Evolutionary conservation across 169 alveolate genomes (phyloP), one percentile per base, ranked within the genome.

Genomic region (Plasmodium vivax): DNA sequence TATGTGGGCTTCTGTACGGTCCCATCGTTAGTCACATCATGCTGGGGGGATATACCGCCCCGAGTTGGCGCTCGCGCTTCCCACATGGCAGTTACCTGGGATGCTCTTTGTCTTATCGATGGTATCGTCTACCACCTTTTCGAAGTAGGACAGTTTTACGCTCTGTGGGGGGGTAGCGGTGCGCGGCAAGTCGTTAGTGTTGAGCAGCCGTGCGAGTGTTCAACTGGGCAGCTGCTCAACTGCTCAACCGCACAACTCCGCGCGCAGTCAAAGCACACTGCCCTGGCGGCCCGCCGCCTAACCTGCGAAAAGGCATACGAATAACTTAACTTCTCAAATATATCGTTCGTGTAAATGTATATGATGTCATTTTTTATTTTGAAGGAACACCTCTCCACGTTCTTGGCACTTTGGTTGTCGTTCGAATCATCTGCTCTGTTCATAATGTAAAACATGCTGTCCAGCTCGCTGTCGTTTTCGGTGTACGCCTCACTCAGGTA

Each of bases 271-370:
- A 30, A 56, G 16, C 9, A 27, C 6, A 23, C 5, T 16, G 23
- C 14, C 82, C n/a, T 47, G 19, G 19, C 6, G 36, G 34, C 34
- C 16, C 30, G 43, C 14, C 30, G 16, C 12, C 75, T 71, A 56
- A 95, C 97, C 94, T 97, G 98, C 4, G 98, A 96, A 36, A 96
- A 94, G n/a, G 98, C 98, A 73, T 97, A 97, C 51, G 97, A 95
- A 90, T 96, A 96, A 47, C 97, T 97, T 73, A 97, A 77, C 68
- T 94, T 84, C 83, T 97, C 98, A 80, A 96, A 93, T 9, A 95
- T 74, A 34, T 94, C 91, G 16, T 95, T 95, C 2, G 98, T 93
- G 71, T 94, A 96, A 16, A 97, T 77, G 92, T 97, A 97, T 30
- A 97, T 97, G 30, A 84, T 92, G 77, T 97, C 98, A 45, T 95